These are phyloP conservation scores for Lasiosphaeris hirsuta DNA, from an alignment of 495 filamentous ascomycete genomes.

Conservation along the genomic window DNA sequence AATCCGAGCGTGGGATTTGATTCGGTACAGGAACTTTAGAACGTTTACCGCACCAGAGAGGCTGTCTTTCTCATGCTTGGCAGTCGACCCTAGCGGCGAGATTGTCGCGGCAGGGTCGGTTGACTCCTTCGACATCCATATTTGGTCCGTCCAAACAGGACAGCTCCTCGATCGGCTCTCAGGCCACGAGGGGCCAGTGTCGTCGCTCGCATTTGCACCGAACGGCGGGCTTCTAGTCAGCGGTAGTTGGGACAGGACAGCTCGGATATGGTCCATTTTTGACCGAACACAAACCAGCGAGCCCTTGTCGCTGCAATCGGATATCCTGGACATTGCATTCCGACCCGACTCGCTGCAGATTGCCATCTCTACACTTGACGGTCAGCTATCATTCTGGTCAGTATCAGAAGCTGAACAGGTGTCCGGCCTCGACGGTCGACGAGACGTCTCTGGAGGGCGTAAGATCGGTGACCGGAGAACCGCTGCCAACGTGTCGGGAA, in stretches of 20 bases:
- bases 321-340: conserved; percentile 82
- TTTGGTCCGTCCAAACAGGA: conserved; percentile 97
- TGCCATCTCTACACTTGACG: conserved; percentile 88
- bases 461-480: conserved; percentile 81
- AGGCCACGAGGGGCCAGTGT: conserved; percentile 91
- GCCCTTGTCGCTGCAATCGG: conserved; percentile 83
- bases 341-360: conserved; percentile 88
- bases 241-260: conserved; percentile 93
- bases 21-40: conserved; percentile 93
- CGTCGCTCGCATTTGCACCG: conserved; percentile 80
- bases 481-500: conserved; percentile 83
- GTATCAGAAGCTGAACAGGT: conserved; percentile 81
- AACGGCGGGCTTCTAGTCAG: conserved; percentile 79
- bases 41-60: conserved; percentile 92
- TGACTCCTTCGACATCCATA: conserved; percentile 94
- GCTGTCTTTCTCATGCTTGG: conserved; percentile 86
- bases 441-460: conserved; percentile 89
- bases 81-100: conserved; percentile 95
- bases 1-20: conserved; percentile 91
- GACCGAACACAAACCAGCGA: conserved; percentile 90
- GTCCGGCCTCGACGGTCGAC: conserved; percentile 76
- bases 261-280: conserved; percentile 94
- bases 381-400: conserved; percentile 93
- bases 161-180: conserved; percentile 87
- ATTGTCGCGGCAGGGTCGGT: conserved; percentile 92